Percentiles rank a stretch among this genome's conserved stretches.
Conservation (phyloP, 805 yeast genomes). For the Isabelozyma gotoi region DNA sequence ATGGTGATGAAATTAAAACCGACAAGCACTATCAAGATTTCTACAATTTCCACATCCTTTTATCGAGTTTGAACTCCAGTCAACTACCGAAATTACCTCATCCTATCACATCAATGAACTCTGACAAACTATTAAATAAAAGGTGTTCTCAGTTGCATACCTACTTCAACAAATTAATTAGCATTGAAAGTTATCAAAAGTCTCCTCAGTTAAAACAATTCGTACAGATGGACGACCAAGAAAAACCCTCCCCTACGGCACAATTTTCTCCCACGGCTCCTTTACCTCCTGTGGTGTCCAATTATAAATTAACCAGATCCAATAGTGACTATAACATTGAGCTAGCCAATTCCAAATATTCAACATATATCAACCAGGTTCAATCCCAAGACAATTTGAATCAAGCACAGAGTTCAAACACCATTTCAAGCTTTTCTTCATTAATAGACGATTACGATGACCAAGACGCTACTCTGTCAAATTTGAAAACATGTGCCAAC, state of each 20-base stretch:
- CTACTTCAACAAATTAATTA: slow-evolving; percentile 22
- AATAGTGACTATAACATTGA: slow-evolving; percentile 3
- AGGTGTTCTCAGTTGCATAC: slow-evolving; percentile 23
- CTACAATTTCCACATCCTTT: slow-evolving; percentile 27
- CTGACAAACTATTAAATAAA: slow-evolving; percentile 8
- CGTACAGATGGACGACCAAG: slow-evolving; percentile 4
- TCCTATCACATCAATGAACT: slow-evolving; percentile 17
- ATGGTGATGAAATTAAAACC: slow-evolving; percentile 18
- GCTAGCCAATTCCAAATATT: slow-evolving; percentile 9
- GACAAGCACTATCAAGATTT: slow-evolving; percentile 38
- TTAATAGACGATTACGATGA: slow-evolving; percentile 30
- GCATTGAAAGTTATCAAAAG: slow-evolving; percentile 9
- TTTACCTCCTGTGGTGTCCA: not conserved
- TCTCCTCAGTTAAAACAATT: slow-evolving; percentile 9
- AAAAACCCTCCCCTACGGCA: not conserved
- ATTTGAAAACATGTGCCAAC: not conserved
- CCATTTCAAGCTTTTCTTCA: slow-evolving; percentile 24
- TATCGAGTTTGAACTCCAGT: slow-evolving; percentile 8
- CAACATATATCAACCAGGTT: slow-evolving; percentile 10
- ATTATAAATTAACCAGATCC: not conserved
- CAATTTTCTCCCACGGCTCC: slow-evolving; percentile 10
- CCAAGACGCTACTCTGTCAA: slow-evolving; percentile 1
- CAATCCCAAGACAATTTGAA: not conserved
- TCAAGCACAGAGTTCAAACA: slow-evolving; percentile 15
- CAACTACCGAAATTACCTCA: slow-evolving; percentile 30